Base-by-base conservation (phyloP, 129 eudicot species). In the Flaveria robusta region DNA sequence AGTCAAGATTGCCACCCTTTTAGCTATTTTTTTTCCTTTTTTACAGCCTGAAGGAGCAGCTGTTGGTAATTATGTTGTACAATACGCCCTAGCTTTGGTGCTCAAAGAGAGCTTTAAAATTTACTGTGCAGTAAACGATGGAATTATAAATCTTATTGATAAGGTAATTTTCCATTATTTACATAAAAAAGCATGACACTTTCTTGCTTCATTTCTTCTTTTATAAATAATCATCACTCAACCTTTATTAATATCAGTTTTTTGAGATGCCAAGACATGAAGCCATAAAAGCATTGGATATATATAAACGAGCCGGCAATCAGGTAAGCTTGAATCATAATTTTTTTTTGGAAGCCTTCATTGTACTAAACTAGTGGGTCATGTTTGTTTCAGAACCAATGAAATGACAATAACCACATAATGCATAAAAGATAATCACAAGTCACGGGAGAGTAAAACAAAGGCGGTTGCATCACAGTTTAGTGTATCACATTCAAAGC, bases 181-280 rank as follows among this genome's bases (percentile, higher is more conserved):
- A 64, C 29, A 12, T 54, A 6, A 69, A 31, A 19, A 24, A 26
- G 34, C 74, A 65, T 51, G 16, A 1, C 39, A 10, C 10, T 56
- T 68, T 72, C 5, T 31, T 70, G 47, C 4, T 52, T 14, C 15
- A 2, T 8, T 65, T 37, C 19, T 51, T 63, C 41, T 62, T 59
- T 82, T 29, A n/a, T 52, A n/a, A n/a, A 81, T 62, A 60, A 60
- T 42, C 47, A 63, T 49, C 13, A 5, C 31, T 39, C 10, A 56
- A 60, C 23, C 3, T 50, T 43, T 50, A 56, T 50, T 59, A n/a
- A 45, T 77, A 81, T 84, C 84, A 94, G 97, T 94, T 94, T 83
- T 94, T 94, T 78, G 99, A 94, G 85, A 94, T 94, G 99, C 96
- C 99, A 62, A 94, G 99, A 76, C 99, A 94, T 70, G 99, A 94